A percentile compares a stretch with the other conserved stretches of the same genome.
These are phyloP conservation scores for Penstemon eatonii DNA, from an alignment of 257 asterid genomes.

Conservation along the genomic window DNA sequence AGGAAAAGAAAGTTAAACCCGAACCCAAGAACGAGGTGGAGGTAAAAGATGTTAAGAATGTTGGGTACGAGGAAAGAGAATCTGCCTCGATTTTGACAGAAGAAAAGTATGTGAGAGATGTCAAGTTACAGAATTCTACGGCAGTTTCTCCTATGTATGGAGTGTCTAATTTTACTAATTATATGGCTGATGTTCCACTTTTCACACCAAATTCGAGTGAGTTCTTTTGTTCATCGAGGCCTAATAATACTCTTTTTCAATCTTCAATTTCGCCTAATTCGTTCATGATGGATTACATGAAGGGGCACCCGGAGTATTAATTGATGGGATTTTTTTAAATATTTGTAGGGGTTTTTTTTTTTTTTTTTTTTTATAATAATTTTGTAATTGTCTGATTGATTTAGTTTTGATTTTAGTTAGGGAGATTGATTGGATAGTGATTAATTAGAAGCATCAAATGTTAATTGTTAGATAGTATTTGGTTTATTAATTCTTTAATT, in stretches of 20 bases:
- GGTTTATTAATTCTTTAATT: background rate
- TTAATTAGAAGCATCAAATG: background rate
- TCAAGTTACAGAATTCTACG: conserved; percentile 21
- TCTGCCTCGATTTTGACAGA: background rate
- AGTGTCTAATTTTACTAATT: conserved; percentile 5
- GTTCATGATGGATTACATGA: conserved; percentile 32
- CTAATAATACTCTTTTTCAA: conserved; percentile 8
- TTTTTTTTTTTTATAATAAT: background rate
- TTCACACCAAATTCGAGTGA: conserved; percentile 30
- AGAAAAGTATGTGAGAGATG: conserved; percentile 4
- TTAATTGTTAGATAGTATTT: background rate
- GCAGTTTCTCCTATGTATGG: conserved; percentile 25
- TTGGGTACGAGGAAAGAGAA: conserved; percentile 19
- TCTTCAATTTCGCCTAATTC: conserved; percentile 19
- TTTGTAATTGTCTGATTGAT: background rate
- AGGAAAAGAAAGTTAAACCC: too few relatives aligned
- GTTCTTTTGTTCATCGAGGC: conserved; percentile 27
- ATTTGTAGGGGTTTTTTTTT: background rate
- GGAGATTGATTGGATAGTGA: background rate
- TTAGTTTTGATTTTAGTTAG: background rate
- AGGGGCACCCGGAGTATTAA: conserved; percentile 28
- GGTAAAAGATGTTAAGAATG: background rate
- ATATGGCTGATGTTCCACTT: conserved; percentile 28
- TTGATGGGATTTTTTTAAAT: too few relatives aligned
- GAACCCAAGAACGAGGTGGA: background rate